phyloP scores from a whole-genome alignment of 2,329 filamentous ascomycete genomes.

The Phialocephala sp. region DNA sequence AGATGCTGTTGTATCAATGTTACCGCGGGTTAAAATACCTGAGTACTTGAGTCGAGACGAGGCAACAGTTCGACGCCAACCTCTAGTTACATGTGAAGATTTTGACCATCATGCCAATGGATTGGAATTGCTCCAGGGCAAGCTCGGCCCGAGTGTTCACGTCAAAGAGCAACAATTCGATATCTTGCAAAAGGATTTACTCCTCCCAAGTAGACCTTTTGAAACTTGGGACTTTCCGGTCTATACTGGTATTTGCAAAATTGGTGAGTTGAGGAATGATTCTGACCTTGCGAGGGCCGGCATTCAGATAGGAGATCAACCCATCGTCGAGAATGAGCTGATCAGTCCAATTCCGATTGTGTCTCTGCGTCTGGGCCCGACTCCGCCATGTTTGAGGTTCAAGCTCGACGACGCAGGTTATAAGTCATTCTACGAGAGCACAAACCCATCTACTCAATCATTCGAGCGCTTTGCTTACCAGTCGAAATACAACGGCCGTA shows the following conservation, averaged over 20 bases:
- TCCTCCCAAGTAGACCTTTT: not conserved
- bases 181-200: not conserved
- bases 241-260: constrained; percentile 30
- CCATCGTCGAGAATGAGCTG: constrained; percentile 32
- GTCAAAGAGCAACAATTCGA: constrained; percentile 7
- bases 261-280: constrained; percentile 41
- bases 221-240: constrained; percentile 37
- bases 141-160: not conserved
- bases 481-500: constrained; percentile 20
- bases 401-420: not conserved
- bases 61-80: not conserved
- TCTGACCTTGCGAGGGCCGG: constrained; percentile 36
- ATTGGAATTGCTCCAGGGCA: not conserved
- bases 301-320: constrained; percentile 29
- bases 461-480: not conserved
- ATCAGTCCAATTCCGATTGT: constrained; percentile 38
- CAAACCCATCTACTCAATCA: not conserved
- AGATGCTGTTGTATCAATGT: not conserved
- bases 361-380: constrained; percentile 39
- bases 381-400: constrained; percentile 2
- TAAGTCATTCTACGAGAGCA: not conserved
- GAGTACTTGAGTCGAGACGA: not conserved
- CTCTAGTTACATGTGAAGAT: not conserved
- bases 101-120: not conserved
- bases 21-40: not conserved